Evolutionary conservation across 371 early-diverging fungal species (phyloP), one percentile per base, ranked within the genome.

Genomic region (Choanephora cucurbitarum): DNA sequence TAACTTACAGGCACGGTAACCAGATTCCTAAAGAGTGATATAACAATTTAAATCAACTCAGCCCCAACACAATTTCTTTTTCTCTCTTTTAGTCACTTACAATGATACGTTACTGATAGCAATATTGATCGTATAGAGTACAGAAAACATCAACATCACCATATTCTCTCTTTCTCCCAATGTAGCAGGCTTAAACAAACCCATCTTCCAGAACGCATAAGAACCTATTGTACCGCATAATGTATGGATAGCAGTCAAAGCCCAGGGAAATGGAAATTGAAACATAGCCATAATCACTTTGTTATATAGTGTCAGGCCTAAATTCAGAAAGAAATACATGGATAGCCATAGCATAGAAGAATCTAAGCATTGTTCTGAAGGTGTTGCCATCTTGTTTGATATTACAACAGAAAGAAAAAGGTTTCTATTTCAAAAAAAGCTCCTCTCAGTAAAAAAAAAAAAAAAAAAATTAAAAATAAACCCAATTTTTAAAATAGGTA

Each of bases 101-200:
- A 93, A 69, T 49, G 92, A 91, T 11, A 93, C 87, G 64, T 91
- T 93, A 65, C 88, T 88, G 32, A 91, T 85, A 41, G 92, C 94
- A 63, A 95, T 93, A 62, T 95, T 95, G 60, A 89, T 82, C 1
- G 94, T 95, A 72, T 92, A 95, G 5, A 95, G 80, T 15, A 90
- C 77, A 9, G 93, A 93, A 64, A 93, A 95, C 64, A 82, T 68
- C 43, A 90, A 58, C 84, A 95, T 85, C 49, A 86, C 68, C 67
- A 81, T 75, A 49, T 80, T 82, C 45, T 92, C 92, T n/a, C 75
- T 77, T 47, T 72, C 78, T 31, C 79, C 82, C 19, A 90, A 72
- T 28, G 66, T 62, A 10, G 75, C 57, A 5, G 89, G 92, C 42
- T 72, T 71, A 58, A 91, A 90, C 21, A 77, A 49, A 9, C 86